Evolutionary conservation across 140 eudicot species (phyloP), one percentile per base, ranked within the genome.

Genomic region (Ambrosia hybrid): DNA sequence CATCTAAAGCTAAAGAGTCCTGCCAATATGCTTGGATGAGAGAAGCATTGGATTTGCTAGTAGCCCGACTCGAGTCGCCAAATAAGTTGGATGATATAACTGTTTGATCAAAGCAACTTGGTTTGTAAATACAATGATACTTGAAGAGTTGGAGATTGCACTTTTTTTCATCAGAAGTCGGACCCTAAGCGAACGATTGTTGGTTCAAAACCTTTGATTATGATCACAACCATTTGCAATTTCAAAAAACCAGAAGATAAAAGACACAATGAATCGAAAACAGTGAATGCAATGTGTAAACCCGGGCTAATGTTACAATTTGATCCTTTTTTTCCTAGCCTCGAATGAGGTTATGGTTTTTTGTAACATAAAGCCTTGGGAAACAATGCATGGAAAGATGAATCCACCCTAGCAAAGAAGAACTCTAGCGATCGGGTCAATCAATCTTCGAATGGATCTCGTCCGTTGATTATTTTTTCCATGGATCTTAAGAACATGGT

Each of bases 11-110:
- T 53, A 88, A 82, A 70, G 87, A 86, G 63, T 71, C 38, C 49
- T 91, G 97, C 68, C 88, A 79, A 21, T 80, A 88, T 36, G 49
- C 68, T 84, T 91, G 97, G 97, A 91, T 91, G 97, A 91, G 76
- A 63, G 97, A 86, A 74, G 97, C 97, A 45, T 57, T 91, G 11
- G 96, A 88, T 38, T 15, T 57, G 60, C 76, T 91, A 51, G 93
- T 84, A 26, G 59, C 52, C 9, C 73, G 93, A 51, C 86, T 88
- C 52, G 56, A 78, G 49, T 65, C 81, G 34, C 81, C 82, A 9
- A 16, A 61, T 7, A 79, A 72, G 66, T 36, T 67, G 59, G 79
- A 79, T 21, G 83, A 73, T 57, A 4, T 49, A 52, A 73, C 58
- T 66, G 46, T 57, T 73, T 73, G 51, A 66, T 38, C 13, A n/a